These are phyloP conservation scores for Paracamarosporium sp. DNA, from an alignment of 2,329 filamentous ascomycete species.

Conservation along the genomic window DNA sequence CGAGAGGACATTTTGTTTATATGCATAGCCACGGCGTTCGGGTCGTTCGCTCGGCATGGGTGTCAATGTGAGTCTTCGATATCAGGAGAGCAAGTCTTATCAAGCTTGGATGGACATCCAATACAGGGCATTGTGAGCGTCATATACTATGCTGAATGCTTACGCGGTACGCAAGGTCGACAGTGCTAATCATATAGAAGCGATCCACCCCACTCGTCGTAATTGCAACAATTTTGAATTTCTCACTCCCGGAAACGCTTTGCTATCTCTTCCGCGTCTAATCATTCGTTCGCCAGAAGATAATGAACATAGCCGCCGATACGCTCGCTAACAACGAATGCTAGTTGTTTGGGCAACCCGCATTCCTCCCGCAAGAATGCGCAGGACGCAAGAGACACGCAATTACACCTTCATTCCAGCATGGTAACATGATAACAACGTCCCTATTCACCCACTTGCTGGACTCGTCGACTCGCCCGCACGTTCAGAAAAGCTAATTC, in stretches of 20 bases:
- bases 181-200: too few relatives aligned
- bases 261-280: not conserved
- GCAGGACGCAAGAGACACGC: not conserved
- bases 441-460: not conserved
- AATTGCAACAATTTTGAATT: not conserved
- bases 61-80: not conserved
- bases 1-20: constrained; percentile 16
- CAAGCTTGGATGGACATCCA: not conserved
- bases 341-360: not conserved
- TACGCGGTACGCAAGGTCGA: too few relatives aligned
- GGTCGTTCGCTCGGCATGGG: constrained; percentile 5
- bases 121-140: too few relatives aligned
- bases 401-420: constrained; percentile 1
- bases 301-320: too few relatives aligned
- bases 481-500: not conserved
- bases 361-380: constrained; percentile 1
- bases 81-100: not conserved
- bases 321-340: not conserved
- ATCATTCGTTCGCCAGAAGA: not conserved
- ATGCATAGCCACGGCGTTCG: constrained; percentile 39
- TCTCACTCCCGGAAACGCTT: not conserved
- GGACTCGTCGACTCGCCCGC: not conserved
- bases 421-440: not conserved
- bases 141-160: too few relatives aligned
- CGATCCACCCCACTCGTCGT: too few relatives aligned